Base-by-base conservation (phyloP, 768 basidiomycete species). In the Russula sp. region DNA sequence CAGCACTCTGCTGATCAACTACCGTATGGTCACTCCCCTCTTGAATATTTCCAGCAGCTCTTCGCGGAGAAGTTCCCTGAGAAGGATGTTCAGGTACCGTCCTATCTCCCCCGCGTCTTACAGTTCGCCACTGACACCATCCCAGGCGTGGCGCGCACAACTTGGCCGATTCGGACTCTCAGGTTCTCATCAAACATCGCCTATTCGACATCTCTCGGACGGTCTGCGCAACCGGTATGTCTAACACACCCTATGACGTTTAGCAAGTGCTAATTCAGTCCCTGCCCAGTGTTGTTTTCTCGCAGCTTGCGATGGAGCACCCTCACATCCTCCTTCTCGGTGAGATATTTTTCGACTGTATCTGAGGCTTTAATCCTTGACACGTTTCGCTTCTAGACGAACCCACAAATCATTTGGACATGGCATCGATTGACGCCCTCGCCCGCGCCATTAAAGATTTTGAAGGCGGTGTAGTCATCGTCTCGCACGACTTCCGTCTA, bases 1-100 rank as follows among this genome's bases (percentile, higher is more conserved):
- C 97, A 99, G 77, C 97, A 99, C 78, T 92, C 89, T 57, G 95
- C 97, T 34, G 97, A 99, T 75, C 97, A 99, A 74, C 84, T 99
- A 10, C 97, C 97, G 29, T 99, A 97, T 74, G 87, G 95, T 65
- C 82, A 82, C 71, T 79, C 84, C 29, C 95, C 97, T 3, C 80
- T 98, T 69, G 97, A 98, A 75, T 93, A 98, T 76, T 91, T 99
- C 79, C 92, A 94, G 75, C 70, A 69, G 16, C 74, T 89, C 53
- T 99, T 94, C 75, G 65, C 74, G 41, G 74, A 83, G 64, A 95
- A 93, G 74, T 96, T 83, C 77, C 96, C 97, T 1, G 94, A 98
- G 69, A 97, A 95, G 79, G 97, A 98, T 70, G 66, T 83, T 25
- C 87, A 83, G 75, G 83, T 82, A 59, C 58, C 70, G 66, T 41